Conservation (phyloP, 2,329 filamentous ascomycete species). For the Rachicladosporium sp. region DNA sequence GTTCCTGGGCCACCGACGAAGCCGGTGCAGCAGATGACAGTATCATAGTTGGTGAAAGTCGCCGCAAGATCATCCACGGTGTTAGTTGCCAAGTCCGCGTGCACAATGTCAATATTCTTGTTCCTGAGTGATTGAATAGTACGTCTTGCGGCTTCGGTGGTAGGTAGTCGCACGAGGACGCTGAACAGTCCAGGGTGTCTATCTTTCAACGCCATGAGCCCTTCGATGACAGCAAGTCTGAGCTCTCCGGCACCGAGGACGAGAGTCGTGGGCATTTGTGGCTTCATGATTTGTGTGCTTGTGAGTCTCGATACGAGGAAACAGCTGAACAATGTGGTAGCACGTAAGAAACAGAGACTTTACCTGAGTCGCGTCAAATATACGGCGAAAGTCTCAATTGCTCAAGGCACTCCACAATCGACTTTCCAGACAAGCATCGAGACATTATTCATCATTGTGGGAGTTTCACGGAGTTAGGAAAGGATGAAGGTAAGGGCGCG, state of each 20-base stretch:
- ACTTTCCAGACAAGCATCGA: too few relatives aligned
- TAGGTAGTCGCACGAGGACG: constrained; percentile 39
- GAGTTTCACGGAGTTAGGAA: too few relatives aligned
- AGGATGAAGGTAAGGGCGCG: too few relatives aligned
- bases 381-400: too few relatives aligned
- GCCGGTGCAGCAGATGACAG: constrained; percentile 49
- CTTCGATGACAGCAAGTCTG: constrained; percentile 42
- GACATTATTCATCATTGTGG: too few relatives aligned
- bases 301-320: too few relatives aligned
- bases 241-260: constrained; percentile 57
- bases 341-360: too few relatives aligned
- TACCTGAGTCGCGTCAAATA: too few relatives aligned
- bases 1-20: constrained; percentile 44
- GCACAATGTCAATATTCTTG: constrained; percentile 28
- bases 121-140: constrained; percentile 16
- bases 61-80: constrained; percentile 16
- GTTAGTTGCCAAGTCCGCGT: constrained; percentile 31
- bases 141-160: constrained; percentile 1
- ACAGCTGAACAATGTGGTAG: too few relatives aligned
- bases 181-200: constrained; percentile 30
- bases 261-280: constrained; percentile 23
- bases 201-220: constrained; percentile 37
- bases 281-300: too few relatives aligned
- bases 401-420: too few relatives aligned
- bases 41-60: constrained; percentile 34